phyloP scores from a whole-genome alignment of 306 rosid species.

The Cucurbita ficifolia region DNA sequence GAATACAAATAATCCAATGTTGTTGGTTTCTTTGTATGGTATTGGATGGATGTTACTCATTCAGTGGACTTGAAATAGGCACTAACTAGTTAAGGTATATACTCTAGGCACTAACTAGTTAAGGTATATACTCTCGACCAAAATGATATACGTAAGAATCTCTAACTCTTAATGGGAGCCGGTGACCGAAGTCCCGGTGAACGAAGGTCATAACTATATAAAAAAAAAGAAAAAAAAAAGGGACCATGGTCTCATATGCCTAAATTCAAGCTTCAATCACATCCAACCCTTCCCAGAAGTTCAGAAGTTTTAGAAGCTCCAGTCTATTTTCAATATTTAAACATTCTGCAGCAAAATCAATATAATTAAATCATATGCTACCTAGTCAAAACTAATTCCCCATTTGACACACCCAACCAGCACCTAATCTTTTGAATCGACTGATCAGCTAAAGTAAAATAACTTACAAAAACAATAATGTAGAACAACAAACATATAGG shows the following conservation, averaged over 20 bases:
- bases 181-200: too few relatives aligned
- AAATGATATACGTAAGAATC: too few relatives aligned
- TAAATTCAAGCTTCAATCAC: not conserved
- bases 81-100: too few relatives aligned
- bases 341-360: not conserved
- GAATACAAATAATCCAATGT: not conserved
- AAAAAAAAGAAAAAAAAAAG: too few relatives aligned
- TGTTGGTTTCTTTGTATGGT: not conserved
- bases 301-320: not conserved
- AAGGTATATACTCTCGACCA: too few relatives aligned
- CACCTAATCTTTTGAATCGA: not conserved
- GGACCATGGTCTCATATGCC: not conserved
- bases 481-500: not conserved
- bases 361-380: not conserved
- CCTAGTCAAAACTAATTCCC: not conserved
- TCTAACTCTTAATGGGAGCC: too few relatives aligned
- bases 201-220: too few relatives aligned
- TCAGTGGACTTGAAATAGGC: too few relatives aligned
- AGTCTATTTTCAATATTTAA: not conserved
- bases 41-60: too few relatives aligned
- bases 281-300: not conserved
- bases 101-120: too few relatives aligned
- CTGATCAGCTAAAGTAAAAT: not conserved
- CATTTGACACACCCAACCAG: not conserved
- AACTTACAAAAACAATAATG: not conserved